phyloP scores from a whole-genome alignment of 2,329 filamentous ascomycete species.

The Ceratocystis colombiana region DNA sequence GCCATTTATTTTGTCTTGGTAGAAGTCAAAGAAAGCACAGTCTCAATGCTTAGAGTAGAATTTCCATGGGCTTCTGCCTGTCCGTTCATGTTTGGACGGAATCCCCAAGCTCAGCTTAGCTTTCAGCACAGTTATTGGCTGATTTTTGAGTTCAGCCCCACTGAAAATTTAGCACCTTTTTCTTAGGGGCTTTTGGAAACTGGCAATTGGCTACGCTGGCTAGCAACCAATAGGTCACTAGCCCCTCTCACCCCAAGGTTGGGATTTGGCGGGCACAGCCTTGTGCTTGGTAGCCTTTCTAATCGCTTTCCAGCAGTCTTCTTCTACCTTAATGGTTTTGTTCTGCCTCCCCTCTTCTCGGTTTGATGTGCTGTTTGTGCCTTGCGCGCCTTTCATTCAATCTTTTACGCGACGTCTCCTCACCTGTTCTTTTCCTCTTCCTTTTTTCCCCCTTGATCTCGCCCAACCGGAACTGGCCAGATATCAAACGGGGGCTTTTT shows the following conservation, averaged over 20 bases:
- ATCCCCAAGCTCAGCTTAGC: not conserved
- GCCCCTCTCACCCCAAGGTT: too few species aligned
- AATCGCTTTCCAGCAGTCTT: not conserved
- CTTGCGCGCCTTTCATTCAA: conserved; percentile 8
- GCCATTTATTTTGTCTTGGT: too few species aligned
- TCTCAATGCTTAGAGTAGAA: not conserved
- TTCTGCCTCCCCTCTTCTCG: not conserved
- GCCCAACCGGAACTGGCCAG: conserved; percentile 5
- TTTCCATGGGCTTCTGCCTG: not conserved
- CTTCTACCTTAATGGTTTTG: not conserved
- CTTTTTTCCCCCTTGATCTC: too few species aligned
- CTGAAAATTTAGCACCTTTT: conserved; percentile 6
- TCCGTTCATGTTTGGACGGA: not conserved
- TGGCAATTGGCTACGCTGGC: not conserved
- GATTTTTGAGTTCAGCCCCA: not conserved
- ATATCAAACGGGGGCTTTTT: conserved; percentile 1
- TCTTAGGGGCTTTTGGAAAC: not conserved
- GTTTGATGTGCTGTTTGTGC: not conserved
- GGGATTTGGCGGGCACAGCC: not conserved
- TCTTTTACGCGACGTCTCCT: conserved; percentile 21
- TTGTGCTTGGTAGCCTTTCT: not conserved
- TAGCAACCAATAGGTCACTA: not conserved
- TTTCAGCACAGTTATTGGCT: not conserved
- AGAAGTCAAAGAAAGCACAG: too few species aligned
- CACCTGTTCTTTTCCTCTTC: not conserved